Evolutionary conservation across 257 asterid genomes (phyloP), one percentile per base, ranked within the genome.

Genomic region (Gardenia jasminoides): DNA sequence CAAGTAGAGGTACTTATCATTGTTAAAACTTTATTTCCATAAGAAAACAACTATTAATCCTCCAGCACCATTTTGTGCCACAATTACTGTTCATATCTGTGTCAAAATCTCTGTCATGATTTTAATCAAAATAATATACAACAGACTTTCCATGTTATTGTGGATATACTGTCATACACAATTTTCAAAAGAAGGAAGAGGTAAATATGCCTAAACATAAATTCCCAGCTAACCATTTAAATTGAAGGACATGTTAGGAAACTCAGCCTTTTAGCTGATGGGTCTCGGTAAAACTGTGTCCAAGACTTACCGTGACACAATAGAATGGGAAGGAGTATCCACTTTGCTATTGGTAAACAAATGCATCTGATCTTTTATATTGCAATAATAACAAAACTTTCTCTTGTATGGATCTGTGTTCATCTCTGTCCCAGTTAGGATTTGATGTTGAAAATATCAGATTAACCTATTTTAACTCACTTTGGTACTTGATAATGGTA

Each of bases 1-100:
- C 99, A 95, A 86, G 94, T 95, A 58, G 99, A 95, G 99, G 99
- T 94, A 91, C 83, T 80, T 82, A 48, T 70, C 28, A 73, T 78
- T 70, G 58, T 24, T 80, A 33, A 43, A 31, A 36, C 50, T 36
- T 67, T 64, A 62, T 10, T 31, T 72, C 54, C 61, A 48, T 6
- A 33, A 78, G 30, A 78, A 41, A 7, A 9, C 15, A 9, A 0
- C 2, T 48, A 8, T 48, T 54, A 54, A 6, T 54, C 24, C 62
- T 20, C 19, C 6, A 4, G 62, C 62, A 54, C n/a, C n/a, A 50
- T 54, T 54, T 17, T 19, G 62, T 54, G 1, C 19, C 62, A 54
- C 0, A 3, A 11, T 58, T 58, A 20, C 64, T 22, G 24, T 58
- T 20, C 24, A 20, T 6, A 22, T 19, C 26, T 22, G 11, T 7